phyloP scores from a whole-genome alignment of 208 protist genomes.

The Porcisia hertigi region DNA sequence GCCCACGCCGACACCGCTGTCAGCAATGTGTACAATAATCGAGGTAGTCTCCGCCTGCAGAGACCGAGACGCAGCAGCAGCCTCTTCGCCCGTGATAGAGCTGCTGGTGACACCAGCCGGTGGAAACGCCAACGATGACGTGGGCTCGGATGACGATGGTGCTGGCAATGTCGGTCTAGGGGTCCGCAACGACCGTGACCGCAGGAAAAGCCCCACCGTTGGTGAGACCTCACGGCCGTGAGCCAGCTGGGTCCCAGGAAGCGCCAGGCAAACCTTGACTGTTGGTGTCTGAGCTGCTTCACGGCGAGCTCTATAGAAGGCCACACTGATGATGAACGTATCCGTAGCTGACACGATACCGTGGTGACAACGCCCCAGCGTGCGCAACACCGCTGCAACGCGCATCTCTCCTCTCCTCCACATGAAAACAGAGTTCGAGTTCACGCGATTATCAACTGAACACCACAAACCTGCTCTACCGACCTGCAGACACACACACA shows the following conservation, averaged over 20 bases:
- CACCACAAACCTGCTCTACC: not conserved
- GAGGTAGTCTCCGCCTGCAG: constrained; percentile 5
- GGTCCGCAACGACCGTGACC: not conserved
- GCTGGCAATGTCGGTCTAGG: not conserved
- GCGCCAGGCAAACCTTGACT: not conserved
- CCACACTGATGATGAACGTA: not conserved
- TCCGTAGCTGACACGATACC: not conserved
- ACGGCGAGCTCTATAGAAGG: not conserved
- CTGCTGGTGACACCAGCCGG: not conserved
- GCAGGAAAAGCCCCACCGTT: constrained; percentile 5
- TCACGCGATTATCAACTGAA: not conserved
- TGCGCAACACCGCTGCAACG: not conserved
- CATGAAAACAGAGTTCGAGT: not conserved
- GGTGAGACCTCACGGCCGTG: not conserved
- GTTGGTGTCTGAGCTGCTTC: not conserved
- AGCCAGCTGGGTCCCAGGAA: not conserved
- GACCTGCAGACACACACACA: not conserved
- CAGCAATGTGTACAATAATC: not conserved
- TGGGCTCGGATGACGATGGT: not conserved
- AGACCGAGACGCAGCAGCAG: not conserved
- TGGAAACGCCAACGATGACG: not conserved
- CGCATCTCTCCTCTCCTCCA: not conserved
- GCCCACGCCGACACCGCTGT: constrained; percentile 7
- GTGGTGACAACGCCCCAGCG: not conserved
- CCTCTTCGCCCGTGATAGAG: not conserved